These are phyloP conservation scores for Fraxinus baroniana DNA, from an alignment of 305 asterid genomes.

Conservation along the genomic window DNA sequence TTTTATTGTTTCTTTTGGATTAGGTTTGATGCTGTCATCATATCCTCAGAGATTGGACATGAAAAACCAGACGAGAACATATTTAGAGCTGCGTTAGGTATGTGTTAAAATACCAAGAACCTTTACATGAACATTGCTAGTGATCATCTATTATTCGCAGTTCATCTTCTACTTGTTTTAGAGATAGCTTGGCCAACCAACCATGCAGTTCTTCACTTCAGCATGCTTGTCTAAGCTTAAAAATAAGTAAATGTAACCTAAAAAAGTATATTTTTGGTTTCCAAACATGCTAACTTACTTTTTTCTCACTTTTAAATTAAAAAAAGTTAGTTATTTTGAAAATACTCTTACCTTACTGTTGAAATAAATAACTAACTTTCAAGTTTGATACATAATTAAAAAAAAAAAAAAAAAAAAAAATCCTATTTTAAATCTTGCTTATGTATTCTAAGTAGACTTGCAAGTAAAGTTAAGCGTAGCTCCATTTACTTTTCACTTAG, in stretches of 20 bases:
- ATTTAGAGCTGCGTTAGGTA: slow-evolving; percentile 82
- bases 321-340: neutral
- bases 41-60: slow-evolving; percentile 89
- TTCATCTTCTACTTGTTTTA: neutral
- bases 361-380: neutral
- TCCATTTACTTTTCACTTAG: neutral
- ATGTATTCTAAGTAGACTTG: neutral
- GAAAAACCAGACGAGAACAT: slow-evolving; percentile 87
- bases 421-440: neutral
- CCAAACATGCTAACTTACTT: neutral
- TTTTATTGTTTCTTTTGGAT: slow-evolving; percentile 16
- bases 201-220: neutral
- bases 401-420: neutral
- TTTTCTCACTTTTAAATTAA: neutral
- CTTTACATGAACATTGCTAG: slow-evolving; percentile 7
- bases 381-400: neutral
- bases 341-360: neutral
- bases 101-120: slow-evolving; percentile 12
- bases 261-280: neutral
- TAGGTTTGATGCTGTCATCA: slow-evolving; percentile 86
- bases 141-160: neutral
- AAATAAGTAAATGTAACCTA: neutral
- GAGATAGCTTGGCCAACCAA: neutral
- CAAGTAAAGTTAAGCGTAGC: neutral
- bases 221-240: neutral